phyloP scores from a whole-genome alignment of 2,329 filamentous ascomycete genomes.

The Sphaerulina vaccinii region DNA sequence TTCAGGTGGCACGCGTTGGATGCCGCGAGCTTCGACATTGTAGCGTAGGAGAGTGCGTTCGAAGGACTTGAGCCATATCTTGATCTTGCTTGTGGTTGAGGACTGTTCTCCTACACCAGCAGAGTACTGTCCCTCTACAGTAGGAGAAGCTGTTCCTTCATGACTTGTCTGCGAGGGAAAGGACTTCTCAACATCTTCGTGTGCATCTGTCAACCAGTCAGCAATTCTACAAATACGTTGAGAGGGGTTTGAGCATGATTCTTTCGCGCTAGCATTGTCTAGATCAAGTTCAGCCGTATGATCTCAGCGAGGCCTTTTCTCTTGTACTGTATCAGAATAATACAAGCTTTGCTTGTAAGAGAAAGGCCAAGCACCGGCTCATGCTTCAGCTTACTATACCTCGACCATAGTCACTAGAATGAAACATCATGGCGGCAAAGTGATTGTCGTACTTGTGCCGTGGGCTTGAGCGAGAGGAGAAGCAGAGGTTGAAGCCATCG shows the following conservation, averaged over 20 bases:
- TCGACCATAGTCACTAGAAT: constrained; percentile 9
- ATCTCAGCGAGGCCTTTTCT: constrained; percentile 46
- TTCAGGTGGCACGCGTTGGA: constrained; percentile 56
- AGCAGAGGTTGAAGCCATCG: not conserved
- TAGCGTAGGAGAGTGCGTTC: constrained; percentile 48
- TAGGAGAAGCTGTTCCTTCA: not conserved
- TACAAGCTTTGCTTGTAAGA: not conserved
- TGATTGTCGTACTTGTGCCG: constrained; percentile 11
- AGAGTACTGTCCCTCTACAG: not conserved
- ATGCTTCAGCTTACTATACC: constrained; percentile 36
- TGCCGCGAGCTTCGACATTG: constrained; percentile 60
- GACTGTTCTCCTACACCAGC: no score
- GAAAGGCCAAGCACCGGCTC: constrained; percentile 38
- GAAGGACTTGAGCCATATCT: constrained; percentile 29
- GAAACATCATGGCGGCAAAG: constrained; percentile 15
- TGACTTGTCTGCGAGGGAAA: not conserved
- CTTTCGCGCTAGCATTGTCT: constrained; percentile 52
- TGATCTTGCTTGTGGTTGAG: not conserved
- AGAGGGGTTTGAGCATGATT: constrained; percentile 47
- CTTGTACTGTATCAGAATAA: not conserved
- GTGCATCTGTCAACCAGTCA: constrained; percentile 32
- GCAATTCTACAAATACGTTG: constrained; percentile 17
- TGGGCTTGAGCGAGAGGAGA: not conserved
- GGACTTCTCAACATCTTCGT: constrained; percentile 14
- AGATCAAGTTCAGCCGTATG: constrained; percentile 57